Base-by-base conservation (phyloP, 176 grass and related monocot genomes). In the Aegilops longissima region DNA sequence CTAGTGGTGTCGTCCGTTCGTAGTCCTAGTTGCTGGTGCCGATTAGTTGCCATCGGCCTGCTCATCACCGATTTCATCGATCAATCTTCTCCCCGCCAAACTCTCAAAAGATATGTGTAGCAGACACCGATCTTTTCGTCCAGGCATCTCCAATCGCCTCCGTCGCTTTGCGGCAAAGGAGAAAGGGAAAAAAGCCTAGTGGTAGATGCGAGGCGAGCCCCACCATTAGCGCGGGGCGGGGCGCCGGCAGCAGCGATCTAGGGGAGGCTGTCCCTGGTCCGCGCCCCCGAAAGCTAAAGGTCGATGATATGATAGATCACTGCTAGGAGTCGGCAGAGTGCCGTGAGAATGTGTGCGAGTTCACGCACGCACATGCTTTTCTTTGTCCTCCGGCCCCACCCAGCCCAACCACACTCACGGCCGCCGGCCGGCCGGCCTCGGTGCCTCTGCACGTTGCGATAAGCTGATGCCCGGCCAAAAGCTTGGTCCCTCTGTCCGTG, bases 211-310 rank as follows among this genome's bases (percentile, higher is more conserved):
- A 2, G 49, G 1, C 12, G 12, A 14, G 47, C 13, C 47, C 47
- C 47, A 14, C 47, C 47, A 17, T 29, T 38, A 65, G 33, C 39
- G 71, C 40, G 1, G 38, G 40, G 40, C 40, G 40, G 18, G 38
- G 21, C 70, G 25, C 9, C 6, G 71, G 54, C 66, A 52, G 54
- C 21, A 4, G 5, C 12, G 36, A 85, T 35, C 70, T 39, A 47
- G 77, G 88, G 77, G 88, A 86, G 83, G 78, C 49, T n/a, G 44
- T 36, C 42, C 61, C 70, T 82, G 78, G 88, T 31, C 83, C 44
- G 77, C 44, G 6, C 80, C 16, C 51, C 33, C 18, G 54, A 67
- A 68, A 89, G 77, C 69, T 76, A 76, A 76, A 76, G 73, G 12
- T 75, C 6, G 52, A 56, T 1, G 54, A 58, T 58, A 21, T 56